A percentile compares a stretch with the other conserved stretches of the same genome.
phyloP scores from a whole-genome alignment of 257 asterid genomes.

The Solanum chiquidenum region DNA sequence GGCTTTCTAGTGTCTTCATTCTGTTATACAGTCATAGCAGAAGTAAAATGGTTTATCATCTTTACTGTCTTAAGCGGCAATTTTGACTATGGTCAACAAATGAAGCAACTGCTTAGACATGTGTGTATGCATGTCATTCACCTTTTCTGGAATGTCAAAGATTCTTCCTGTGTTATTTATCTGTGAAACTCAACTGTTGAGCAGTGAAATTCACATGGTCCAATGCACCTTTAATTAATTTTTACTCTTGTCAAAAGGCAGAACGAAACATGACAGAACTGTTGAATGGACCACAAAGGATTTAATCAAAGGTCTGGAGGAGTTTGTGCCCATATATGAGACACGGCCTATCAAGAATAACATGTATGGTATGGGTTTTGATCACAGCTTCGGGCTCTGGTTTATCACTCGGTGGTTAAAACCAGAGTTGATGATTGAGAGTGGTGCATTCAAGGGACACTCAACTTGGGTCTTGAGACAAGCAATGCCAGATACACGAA shows the following conservation, averaged over 20 bases:
- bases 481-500: conserved; percentile 81
- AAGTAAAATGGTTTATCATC: neutral
- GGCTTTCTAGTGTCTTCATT: neutral
- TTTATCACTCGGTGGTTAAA: conserved; percentile 75
- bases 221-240: conserved; percentile 3
- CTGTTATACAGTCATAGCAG: neutral
- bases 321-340: conserved; percentile 83
- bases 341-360: conserved; percentile 86
- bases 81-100: neutral
- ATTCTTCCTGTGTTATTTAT: neutral
- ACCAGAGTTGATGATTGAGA: conserved; percentile 91
- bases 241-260: conserved; percentile 76
- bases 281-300: conserved; percentile 93
- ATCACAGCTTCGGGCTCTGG: conserved; percentile 99
- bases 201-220: neutral
- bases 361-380: conserved; percentile 96
- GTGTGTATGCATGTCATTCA: neutral
- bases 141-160: neutral
- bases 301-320: conserved; percentile 75
- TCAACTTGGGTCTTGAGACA: conserved; percentile 98
- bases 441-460: conserved; percentile 98
- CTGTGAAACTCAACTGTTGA: neutral
- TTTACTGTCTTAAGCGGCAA: neutral
- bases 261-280: conserved; percentile 91
- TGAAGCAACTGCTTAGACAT: neutral